Base-by-base conservation (phyloP, 305 asterid genomes). In the Rubia occidens region DNA sequence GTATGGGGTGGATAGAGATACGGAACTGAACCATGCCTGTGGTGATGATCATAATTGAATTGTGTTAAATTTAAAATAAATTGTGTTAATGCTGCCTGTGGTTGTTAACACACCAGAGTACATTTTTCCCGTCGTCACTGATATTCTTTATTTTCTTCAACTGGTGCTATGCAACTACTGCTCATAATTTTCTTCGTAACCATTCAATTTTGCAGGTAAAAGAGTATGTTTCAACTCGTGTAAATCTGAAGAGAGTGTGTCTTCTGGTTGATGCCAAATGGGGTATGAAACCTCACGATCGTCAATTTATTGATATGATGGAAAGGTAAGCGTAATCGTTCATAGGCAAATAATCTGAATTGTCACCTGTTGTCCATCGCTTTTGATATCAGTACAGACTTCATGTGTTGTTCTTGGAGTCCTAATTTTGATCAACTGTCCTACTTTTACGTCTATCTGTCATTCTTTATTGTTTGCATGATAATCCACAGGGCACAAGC, bases 281-380 rank as follows among this genome's bases (percentile, higher is more conserved):
- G 99, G 99, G 99, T 49, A 84, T 95, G 98, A 95, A 89, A 74
- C 90, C 96, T 74, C 82, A 87, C 85, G 99, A 95, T 85, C 84
- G 76, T 64, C 96, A 95, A 73, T 91, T 95, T 55, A 77, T 95
- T 75, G 88, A 88, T 72, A 76, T 95, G 87, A 88, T 95, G 99
- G 99, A 95, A 83, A 91, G 96, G 99, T 91, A 81, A 14, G 17
- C 14, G 5, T n/a, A 11, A 39, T 4, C 10, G 11, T 55, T 55
- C 61, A 29, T n/a, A 13, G 29, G 21, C 10, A 37, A 20, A 35
- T 32, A 35, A 44, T 26, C 21, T 11, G 14, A 20, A 14, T 40
- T 54, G 20, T 6, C 20, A 17, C 26, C 14, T 20, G 54, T 18
- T 2, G 37, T 40, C 53, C 8, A 3, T 18, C 51, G n/a, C 5